Conservation (phyloP, 2,329 filamentous ascomycete species). For the Epichloe sibirici region DNA sequence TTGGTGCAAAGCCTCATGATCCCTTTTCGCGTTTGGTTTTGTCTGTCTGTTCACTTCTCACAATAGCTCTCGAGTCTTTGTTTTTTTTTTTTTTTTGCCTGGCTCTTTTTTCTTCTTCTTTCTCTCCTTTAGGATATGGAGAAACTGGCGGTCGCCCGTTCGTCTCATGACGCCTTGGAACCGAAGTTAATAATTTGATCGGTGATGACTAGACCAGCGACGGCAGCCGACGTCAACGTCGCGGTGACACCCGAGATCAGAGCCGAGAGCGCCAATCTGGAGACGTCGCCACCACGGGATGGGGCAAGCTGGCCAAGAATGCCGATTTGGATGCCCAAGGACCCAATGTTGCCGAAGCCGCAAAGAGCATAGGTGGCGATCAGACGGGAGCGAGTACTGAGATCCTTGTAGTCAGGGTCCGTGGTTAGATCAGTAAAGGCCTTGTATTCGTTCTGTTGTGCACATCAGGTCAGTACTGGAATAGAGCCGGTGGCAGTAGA, state of each 20-base stretch:
- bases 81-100: not conserved
- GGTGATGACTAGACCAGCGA: conserved; percentile 65
- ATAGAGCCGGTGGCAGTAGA: too few species aligned
- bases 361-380: conserved; percentile 83
- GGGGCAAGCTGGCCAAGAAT: conserved; percentile 74
- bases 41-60: too few species aligned
- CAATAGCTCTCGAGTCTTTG: not conserved
- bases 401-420: conserved; percentile 46
- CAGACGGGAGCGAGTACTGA: conserved; percentile 60
- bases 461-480: too few species aligned
- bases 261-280: conserved; percentile 62
- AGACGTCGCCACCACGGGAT: conserved; percentile 60
- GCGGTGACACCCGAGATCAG: conserved; percentile 66
- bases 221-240: conserved; percentile 65
- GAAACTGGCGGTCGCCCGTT: too few species aligned
- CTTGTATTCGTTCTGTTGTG: conserved; percentile 58
- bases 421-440: conserved; percentile 49
- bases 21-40: too few species aligned
- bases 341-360: conserved; percentile 76
- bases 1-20: not conserved
- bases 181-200: conserved; percentile 22
- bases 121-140: not conserved
- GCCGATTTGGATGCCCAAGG: conserved; percentile 80
- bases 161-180: conserved; percentile 11
- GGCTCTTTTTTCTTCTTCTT: too few species aligned